These are phyloP conservation scores for Lyophyllum shimeji DNA, from an alignment of 768 basidiomycete genomes.

Conservation along the genomic window DNA sequence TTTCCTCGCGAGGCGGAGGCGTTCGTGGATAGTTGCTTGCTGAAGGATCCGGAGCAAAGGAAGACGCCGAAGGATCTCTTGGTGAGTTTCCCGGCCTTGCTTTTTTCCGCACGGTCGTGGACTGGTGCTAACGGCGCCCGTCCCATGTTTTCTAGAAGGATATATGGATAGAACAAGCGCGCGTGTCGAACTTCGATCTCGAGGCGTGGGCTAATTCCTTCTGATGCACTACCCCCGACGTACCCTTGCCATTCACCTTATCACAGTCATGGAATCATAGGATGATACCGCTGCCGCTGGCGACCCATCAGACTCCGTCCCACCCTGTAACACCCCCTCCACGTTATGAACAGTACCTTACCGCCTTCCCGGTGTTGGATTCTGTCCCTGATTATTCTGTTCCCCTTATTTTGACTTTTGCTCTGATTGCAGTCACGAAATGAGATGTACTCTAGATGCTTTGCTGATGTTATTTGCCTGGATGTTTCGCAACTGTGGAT, in stretches of 20 bases:
- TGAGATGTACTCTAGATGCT: conserved; percentile 1
- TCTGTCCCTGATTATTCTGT: neutral
- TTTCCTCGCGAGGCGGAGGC: conserved; percentile 71
- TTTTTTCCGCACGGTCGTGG: neutral
- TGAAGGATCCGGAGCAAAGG: conserved; percentile 85
- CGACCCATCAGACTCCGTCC: neutral
- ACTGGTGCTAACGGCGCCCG: conserved; percentile 2
- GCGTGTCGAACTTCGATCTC: conserved; percentile 62
- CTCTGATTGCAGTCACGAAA: neutral
- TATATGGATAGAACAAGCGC: conserved; percentile 69
- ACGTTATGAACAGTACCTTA: neutral
- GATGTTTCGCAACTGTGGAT: no score
- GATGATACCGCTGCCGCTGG: neutral
- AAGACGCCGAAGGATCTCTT: conserved; percentile 87
- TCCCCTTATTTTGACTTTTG: neutral
- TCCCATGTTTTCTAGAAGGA: conserved; percentile 50
- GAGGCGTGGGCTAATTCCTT: conserved; percentile 81
- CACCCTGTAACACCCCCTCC: neutral
- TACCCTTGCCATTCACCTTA: neutral
- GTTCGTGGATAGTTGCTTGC: conserved; percentile 87
- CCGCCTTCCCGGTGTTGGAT: neutral
- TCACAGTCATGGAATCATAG: neutral
- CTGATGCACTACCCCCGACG: conserved; percentile 23
- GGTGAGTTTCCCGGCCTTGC: conserved; percentile 42
- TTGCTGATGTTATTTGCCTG: neutral